Base-by-base conservation (phyloP, 495 filamentous ascomycete species). In the Aspergillus ellipticus region DNA sequence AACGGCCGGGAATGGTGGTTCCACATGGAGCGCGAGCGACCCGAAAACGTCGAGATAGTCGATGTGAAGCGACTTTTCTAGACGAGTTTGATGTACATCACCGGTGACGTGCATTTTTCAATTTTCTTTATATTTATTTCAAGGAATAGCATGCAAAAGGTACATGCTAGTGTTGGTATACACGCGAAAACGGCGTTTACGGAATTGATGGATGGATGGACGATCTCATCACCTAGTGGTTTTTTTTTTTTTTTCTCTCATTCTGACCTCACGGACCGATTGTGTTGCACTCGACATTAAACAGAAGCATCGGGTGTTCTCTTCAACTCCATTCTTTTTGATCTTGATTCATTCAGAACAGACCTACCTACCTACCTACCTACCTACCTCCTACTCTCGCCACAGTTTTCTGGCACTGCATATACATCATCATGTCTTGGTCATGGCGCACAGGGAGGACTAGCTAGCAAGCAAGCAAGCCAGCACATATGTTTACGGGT, bases 1-100 rank as follows among this genome's bases (percentile, higher is more conserved):
- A 64, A 47, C 35, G 74, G 74, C 22, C 69, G 71, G 15, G 74
- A 77, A n/a, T 79, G 76, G 76, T 79, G 74, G 76, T 77, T 72
- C 55, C 76, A 79, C 53, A 71, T 76, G 62, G 76, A 79, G 57
- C 72, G 76, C 21, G 76, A 79, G 49, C 74, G 76, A 16, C 75
- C 72, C 7, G 62, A 64, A 35, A 71, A 70, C 28, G 50, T 66
- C n/a, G 71, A 76, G 29, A 59, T 74, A 46, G 69, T 77, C 53
- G 64, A 72, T 28, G 45, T 69, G 13, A 67, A 68, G 49, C 68
- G 66, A 49, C 72, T 79, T 28, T 76, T 79, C 42, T 77, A 62
- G 71, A 28, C 7, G 24, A 28, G 37, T 7, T n/a, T 29, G 8
- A 17, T 24, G 11, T 43, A n/a, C 35, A 28, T 26, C 35, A 43